Evolutionary conservation across 352 stramenopile genomes (phyloP), one percentile per base, ranked within the genome.

Genomic region (Phytophthora fragariaefolia): DNA sequence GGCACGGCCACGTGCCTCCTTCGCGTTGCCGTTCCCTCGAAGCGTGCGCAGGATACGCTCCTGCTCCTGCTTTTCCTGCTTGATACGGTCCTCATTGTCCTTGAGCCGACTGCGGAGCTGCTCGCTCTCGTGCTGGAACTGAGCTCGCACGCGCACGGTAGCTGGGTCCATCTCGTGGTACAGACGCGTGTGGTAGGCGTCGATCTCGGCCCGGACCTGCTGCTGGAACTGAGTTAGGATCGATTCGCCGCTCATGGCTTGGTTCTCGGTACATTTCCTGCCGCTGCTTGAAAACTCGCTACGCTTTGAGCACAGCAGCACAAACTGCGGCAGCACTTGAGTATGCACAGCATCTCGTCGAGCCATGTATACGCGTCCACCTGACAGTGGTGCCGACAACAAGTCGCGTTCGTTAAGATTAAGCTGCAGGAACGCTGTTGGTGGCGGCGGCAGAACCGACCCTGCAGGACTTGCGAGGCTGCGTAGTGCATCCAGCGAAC

Each of bases 341-440:
- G 57, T 3, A 22, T 65, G 57, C 6, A 79, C 51, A n/a, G 36
- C 52, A 48, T 30, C 40, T 49, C 52, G 51, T 5, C 63, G 71
- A 45, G 65, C 71, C 51, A 83, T 71, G 42, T 80, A 85, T 13
- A 81, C 63, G 40, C 77, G 63, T 5, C 77, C 58, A 10, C 43
- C 51, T 40, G 61, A 57, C 13, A 34, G 23, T 3, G 53, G 64
- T 47, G 47, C 3, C 36, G 48, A 62, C 66, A 47, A 66, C 12
- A 27, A 67, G n/a, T 60, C 34, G 12, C 20, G 22, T 18, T n/a
- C 45, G 1, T 54, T 65, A 6, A 80, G 57, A 13, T 79, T 58
- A 12, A 83, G 34, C 15, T 81, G 74, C 45, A 83, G 53, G 38
- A 85, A 85, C 9, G 71, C 54, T 12, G 54, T 59, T 15, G 74